These are phyloP conservation scores for Ceraceosorus bombacis DNA, from an alignment of 1,284 basidiomycete species.

Conservation along the genomic window DNA sequence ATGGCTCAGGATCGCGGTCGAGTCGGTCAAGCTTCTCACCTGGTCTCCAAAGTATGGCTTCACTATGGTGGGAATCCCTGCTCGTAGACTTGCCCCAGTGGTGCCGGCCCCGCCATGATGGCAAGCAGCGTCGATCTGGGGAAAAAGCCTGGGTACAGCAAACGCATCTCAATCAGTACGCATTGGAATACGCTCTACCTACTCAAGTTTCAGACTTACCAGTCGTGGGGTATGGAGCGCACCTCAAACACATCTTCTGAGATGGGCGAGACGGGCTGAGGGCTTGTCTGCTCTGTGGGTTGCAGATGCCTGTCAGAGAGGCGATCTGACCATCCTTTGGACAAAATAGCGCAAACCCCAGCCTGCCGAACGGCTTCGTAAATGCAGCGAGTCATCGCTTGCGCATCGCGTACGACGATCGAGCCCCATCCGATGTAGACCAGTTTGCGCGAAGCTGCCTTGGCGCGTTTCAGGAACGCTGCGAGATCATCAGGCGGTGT, in stretches of 20 bases:
- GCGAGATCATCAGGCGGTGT: slow-evolving; percentile 69
- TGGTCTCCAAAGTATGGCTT: slow-evolving; percentile 90
- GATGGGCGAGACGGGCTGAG: slow-evolving; percentile 56
- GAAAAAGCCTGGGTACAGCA: slow-evolving; percentile 58
- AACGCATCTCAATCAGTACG: no score
- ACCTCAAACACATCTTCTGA: slow-evolving; percentile 64
- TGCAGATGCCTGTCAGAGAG: slow-evolving; percentile 36
- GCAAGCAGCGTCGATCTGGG: slow-evolving; percentile 83
- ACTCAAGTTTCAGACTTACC: slow-evolving; percentile 51
- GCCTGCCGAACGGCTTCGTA: slow-evolving; percentile 72
- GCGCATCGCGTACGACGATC: slow-evolving; percentile 90
- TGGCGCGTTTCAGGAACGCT: slow-evolving; percentile 72
- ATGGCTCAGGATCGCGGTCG: background rate
- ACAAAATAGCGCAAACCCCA: slow-evolving; percentile 81
- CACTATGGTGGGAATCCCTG: slow-evolving; percentile 89
- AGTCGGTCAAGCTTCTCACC: background rate
- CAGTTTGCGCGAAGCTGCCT: slow-evolving; percentile 69
- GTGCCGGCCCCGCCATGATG: slow-evolving; percentile 96
- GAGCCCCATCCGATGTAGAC: slow-evolving; percentile 99
- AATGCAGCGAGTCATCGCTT: slow-evolving; percentile 79
- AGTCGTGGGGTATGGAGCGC: slow-evolving; percentile 86
- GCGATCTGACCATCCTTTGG: slow-evolving; percentile 95
- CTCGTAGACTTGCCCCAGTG: slow-evolving; percentile 81
- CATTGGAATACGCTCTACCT: no score
- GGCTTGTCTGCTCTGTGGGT: slow-evolving; percentile 27